Percentiles rank a stretch among this genome's conserved stretches.
phyloP scores from a whole-genome alignment of 2,329 filamentous ascomycete species.

The Exophiala mesophila region DNA sequence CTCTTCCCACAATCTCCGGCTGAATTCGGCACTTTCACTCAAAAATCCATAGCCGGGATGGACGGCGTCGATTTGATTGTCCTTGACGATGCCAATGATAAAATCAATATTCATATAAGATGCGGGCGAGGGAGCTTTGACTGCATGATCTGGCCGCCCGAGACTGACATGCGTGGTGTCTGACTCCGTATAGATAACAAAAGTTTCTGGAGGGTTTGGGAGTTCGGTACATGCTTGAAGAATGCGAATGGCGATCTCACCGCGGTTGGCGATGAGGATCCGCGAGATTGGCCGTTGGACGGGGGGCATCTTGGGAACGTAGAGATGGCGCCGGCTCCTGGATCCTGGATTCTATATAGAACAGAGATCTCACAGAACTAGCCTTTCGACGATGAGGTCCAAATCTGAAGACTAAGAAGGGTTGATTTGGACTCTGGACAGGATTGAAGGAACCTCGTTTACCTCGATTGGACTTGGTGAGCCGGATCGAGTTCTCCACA shows the following conservation, averaged over 20 bases:
- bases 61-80: constrained; percentile 46
- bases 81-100: constrained; percentile 41
- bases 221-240: constrained; percentile 52
- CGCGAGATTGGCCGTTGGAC: constrained; percentile 41
- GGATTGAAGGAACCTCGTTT: too few relatives aligned
- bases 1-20: constrained; percentile 23
- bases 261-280: constrained; percentile 52
- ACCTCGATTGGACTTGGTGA: too few relatives aligned
- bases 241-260: constrained; percentile 61
- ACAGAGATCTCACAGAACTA: too few relatives aligned
- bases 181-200: constrained; percentile 50
- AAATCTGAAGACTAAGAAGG: too few relatives aligned
- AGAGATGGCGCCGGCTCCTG: too few relatives aligned
- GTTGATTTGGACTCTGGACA: too few relatives aligned
- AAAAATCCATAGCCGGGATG: constrained; percentile 62
- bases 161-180: constrained; percentile 53
- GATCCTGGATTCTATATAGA: too few relatives aligned
- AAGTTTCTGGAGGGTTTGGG: constrained; percentile 46
- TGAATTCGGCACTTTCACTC: constrained; percentile 51
- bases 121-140: constrained; percentile 44
- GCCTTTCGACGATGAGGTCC: too few relatives aligned
- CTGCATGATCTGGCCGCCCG: constrained; percentile 42
- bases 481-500: too few relatives aligned
- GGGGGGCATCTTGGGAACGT: constrained; percentile 11
- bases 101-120: constrained; percentile 51